Percentiles rank a stretch among this genome's conserved stretches.
Evolutionary conservation across 495 filamentous ascomycete genomes (phyloP).

Genomic region (Endocarpon pusillum): DNA sequence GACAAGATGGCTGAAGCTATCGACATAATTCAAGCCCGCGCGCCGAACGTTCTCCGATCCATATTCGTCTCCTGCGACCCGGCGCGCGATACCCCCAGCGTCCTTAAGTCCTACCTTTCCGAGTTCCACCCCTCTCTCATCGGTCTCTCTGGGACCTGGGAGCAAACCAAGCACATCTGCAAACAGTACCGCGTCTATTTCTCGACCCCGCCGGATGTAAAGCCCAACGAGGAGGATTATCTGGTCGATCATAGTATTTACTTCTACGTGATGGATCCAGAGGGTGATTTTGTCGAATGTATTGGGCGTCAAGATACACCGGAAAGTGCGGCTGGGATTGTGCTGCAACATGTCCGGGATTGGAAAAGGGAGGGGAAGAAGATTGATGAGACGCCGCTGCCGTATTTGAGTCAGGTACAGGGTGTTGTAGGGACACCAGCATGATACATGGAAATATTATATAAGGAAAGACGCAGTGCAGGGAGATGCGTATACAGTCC

Average conservation of each 20-base stretch:
- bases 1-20: slow-evolving; percentile 96
- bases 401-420: background rate
- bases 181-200: slow-evolving; percentile 96
- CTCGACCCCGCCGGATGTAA: slow-evolving; percentile 70
- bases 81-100: slow-evolving; percentile 69
- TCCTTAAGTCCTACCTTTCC: slow-evolving; percentile 64
- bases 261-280: slow-evolving; percentile 97
- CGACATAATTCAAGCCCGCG: slow-evolving; percentile 48
- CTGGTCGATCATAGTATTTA: slow-evolving; percentile 98
- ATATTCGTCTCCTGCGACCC: slow-evolving; percentile 95
- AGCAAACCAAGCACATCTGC: slow-evolving; percentile 80
- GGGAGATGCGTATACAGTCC: too few species aligned
- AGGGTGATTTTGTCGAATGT: slow-evolving; percentile 95
- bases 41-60: slow-evolving; percentile 41
- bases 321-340: slow-evolving; percentile 67
- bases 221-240: slow-evolving; percentile 79
- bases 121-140: slow-evolving; percentile 87
- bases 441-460: too few species aligned
- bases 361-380: slow-evolving; percentile 49
- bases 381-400: slow-evolving; percentile 17
- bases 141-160: slow-evolving; percentile 82
- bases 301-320: slow-evolving; percentile 88
- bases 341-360: slow-evolving; percentile 75
- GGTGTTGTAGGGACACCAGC: too few species aligned
- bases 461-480: background rate